Evolutionary conservation across 495 filamentous ascomycete genomes (phyloP).

Genomic region (Aspergillus leporis): DNA sequence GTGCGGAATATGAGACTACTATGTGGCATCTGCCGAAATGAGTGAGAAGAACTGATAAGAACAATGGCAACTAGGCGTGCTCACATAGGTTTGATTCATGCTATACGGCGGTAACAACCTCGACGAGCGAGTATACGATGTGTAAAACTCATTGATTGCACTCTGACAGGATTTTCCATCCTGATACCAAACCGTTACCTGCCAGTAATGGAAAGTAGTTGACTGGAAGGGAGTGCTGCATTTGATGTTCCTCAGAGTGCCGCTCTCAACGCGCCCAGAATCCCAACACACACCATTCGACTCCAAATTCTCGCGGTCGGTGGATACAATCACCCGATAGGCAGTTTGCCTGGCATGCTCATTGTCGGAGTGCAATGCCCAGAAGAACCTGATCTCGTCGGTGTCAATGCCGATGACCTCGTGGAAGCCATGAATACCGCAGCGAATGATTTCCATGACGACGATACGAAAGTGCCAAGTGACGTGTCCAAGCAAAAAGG

Average conservation of each 20-base stretch:
- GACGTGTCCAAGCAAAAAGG: too few species aligned
- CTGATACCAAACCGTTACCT: constrained; percentile 25
- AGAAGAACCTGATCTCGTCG: constrained; percentile 30
- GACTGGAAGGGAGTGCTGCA: constrained; percentile 30
- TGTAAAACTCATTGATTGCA: constrained; percentile 27
- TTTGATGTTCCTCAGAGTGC: constrained; percentile 28
- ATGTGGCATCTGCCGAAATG: constrained; percentile 24
- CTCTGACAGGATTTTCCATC: constrained; percentile 14
- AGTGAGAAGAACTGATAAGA: background rate
- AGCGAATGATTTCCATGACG: constrained; percentile 24
- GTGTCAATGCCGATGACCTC: constrained; percentile 30
- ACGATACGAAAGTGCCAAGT: background rate
- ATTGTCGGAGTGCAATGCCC: constrained; percentile 18
- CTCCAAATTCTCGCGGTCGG: constrained; percentile 7
- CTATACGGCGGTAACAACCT: constrained; percentile 29
- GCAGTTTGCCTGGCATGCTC: constrained; percentile 16
- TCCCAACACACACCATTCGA: constrained; percentile 19
- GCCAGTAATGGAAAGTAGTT: constrained; percentile 27
- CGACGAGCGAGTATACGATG: constrained; percentile 22
- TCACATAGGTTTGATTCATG: constrained; percentile 32
- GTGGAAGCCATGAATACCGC: constrained; percentile 33
- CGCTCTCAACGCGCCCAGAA: constrained; percentile 25
- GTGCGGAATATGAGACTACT: constrained; percentile 31
- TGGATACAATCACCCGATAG: constrained; percentile 26
- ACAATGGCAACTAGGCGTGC: background rate